Evolutionary conservation across 495 filamentous ascomycete species (phyloP).

Genomic region (Podospora didyma): DNA sequence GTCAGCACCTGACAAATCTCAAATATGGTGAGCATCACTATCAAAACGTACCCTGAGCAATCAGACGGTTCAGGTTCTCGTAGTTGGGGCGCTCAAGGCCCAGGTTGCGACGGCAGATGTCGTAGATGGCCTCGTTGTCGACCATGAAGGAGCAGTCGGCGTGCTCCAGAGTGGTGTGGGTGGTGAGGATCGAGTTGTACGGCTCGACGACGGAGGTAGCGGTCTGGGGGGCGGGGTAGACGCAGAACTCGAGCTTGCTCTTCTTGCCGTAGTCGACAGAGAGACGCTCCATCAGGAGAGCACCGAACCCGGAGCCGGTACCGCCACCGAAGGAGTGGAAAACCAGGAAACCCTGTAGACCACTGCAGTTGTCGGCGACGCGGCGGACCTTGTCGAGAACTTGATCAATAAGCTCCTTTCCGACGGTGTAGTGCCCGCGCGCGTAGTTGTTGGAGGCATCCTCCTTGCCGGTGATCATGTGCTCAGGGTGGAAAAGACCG

Average conservation of each 20-base stretch:
- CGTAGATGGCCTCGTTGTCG: conserved; percentile 99
- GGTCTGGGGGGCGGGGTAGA: conserved; percentile 95
- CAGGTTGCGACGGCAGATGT: conserved; percentile 96
- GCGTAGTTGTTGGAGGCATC: conserved; percentile 99
- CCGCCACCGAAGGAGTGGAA: conserved; percentile 99
- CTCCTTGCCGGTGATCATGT: conserved; percentile 99
- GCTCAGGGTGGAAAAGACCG: conserved; percentile 93
- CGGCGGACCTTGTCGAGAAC: conserved; percentile 94
- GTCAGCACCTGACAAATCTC: conserved; percentile 17
- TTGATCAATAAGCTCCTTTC: conserved; percentile 97
- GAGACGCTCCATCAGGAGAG: conserved; percentile 94
- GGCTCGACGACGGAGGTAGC: conserved; percentile 97
- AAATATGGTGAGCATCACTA: not conserved
- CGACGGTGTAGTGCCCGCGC: conserved; percentile 97
- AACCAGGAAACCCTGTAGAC: conserved; percentile 97
- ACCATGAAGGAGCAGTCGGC: conserved; percentile 99
- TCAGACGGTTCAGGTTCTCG: conserved; percentile 97
- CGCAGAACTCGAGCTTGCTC: conserved; percentile 98
- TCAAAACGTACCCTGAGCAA: conserved; percentile 73
- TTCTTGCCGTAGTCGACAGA: conserved; percentile 99
- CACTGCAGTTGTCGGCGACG: conserved; percentile 93
- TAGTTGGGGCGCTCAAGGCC: conserved; percentile 95
- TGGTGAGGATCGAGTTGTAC: conserved; percentile 98
- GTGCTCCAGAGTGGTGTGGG: conserved; percentile 98
- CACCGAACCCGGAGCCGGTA: conserved; percentile 97